Conservation (phyloP, 495 filamentous ascomycete species). For the Penicillium manginii region DNA sequence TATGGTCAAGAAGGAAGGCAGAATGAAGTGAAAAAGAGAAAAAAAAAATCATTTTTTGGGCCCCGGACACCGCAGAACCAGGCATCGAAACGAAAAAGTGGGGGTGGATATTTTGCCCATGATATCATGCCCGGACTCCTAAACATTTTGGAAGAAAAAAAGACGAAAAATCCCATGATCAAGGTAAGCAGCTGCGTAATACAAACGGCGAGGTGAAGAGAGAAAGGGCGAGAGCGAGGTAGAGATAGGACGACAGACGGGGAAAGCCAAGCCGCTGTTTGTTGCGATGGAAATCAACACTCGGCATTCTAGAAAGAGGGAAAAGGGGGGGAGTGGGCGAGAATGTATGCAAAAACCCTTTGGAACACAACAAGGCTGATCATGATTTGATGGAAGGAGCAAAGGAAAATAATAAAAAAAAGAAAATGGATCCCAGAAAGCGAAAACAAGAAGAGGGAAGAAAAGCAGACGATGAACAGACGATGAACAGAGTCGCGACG, state of each 20-base stretch:
- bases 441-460: slow-evolving; percentile 18
- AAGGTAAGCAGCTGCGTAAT: slow-evolving; percentile 10
- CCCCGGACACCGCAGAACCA: slow-evolving; percentile 39
- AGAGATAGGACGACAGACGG: slow-evolving; percentile 21
- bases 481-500: not conserved
- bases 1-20: slow-evolving; percentile 33
- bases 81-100: slow-evolving; percentile 31
- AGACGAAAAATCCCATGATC: slow-evolving; percentile 5
- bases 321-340: slow-evolving; percentile 13
- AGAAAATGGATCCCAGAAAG: slow-evolving; percentile 5
- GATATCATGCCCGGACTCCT: slow-evolving; percentile 48
- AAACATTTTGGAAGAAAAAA: slow-evolving; percentile 36
- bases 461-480: slow-evolving; percentile 10
- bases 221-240: slow-evolving; percentile 8
- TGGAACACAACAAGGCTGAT: slow-evolving; percentile 28
- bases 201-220: slow-evolving; percentile 15
- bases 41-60: slow-evolving; percentile 33
- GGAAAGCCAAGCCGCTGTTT: slow-evolving; percentile 15
- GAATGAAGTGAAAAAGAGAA: slow-evolving; percentile 22
- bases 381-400: slow-evolving; percentile 30
- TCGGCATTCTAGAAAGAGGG: slow-evolving; percentile 19
- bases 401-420: slow-evolving; percentile 11
- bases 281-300: slow-evolving; percentile 25
- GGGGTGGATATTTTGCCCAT: slow-evolving; percentile 38
- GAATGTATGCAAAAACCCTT: slow-evolving; percentile 31